Evolutionary conservation across 2,329 filamentous ascomycete species (phyloP), one percentile per base, ranked within the genome.

Genomic region (Sclerotinia sclerotiorum): DNA sequence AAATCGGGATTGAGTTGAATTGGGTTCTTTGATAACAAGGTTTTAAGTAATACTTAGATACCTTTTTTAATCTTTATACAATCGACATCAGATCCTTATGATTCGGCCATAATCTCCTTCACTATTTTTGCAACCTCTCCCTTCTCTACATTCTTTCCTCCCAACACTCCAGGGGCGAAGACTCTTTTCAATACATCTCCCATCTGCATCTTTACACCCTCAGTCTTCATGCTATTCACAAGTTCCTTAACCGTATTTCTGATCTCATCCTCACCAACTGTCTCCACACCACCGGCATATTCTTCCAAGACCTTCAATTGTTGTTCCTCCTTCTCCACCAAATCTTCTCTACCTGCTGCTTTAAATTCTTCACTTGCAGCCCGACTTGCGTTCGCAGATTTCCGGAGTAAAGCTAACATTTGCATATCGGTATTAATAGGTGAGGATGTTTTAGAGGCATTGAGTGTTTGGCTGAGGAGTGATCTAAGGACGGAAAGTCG

Each of bases 401-500:
- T 90, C 71, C 86, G 84, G 68, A 95, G 83, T 61, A 94, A 81
- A 10, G 83, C 81, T 39, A 93, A 85, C 67, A 94, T 83, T 75
- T 90, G 86, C 71, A 85, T 83, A 78, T 94, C 90, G 29, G 87
- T 91, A 67, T 81, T 82, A 75, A 94, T 86, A n/a, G 91, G 91
- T 51, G 81, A 82, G 51, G 84, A 76, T 19, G 90, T 92, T 80
- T 94, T 94, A 77, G 88, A 89, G 46, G 90, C 88, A 79, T 93
- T 94, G 73, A 89, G 88, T 70, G 90, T 87, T 71, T 90, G 85
- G 44, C 90, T 83, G 72, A 94, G 84, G 70, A 94, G 81, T 52
- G 84, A 79, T 73, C 91, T 89, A 61, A 94, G 84, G 49, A 92
- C 90, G 51, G 85, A 81, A 35, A 94, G 85, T 2, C 89, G 87